Evolutionary conservation across 208 protist species (phyloP).

Genomic region (Wallacemonas sp.): DNA sequence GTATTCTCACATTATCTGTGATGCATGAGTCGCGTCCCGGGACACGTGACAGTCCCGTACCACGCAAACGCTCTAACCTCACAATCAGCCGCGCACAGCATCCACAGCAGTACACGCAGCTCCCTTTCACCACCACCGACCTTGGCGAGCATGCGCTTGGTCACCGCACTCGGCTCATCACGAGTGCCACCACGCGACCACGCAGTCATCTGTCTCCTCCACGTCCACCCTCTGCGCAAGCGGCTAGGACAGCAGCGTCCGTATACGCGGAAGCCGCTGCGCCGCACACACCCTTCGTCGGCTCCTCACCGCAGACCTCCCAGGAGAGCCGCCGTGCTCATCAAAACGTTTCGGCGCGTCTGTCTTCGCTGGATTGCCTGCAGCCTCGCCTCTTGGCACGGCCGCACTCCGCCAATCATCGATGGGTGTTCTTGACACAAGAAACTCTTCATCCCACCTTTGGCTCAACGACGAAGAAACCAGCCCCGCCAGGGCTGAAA

Average conservation of each 20-base stretch:
- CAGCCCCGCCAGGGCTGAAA: too few species aligned
- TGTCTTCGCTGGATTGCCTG: background rate
- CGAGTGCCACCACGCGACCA: background rate
- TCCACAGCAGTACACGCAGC: slow-evolving; percentile 19
- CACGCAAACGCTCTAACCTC: slow-evolving; percentile 14
- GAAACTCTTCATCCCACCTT: slow-evolving; percentile 5
- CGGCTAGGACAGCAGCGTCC: background rate
- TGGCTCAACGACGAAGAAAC: background rate
- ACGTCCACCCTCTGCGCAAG: background rate
- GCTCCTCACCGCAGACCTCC: too few species aligned
- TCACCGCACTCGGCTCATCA: slow-evolving; percentile 7
- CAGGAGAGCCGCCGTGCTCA: too few species aligned
- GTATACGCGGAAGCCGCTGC: background rate
- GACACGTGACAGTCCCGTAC: background rate
- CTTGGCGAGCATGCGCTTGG: background rate
- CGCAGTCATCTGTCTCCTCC: background rate
- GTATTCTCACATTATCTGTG: background rate
- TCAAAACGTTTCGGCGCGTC: too few species aligned
- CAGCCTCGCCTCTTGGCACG: background rate
- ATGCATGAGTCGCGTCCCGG: background rate
- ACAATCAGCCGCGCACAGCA: slow-evolving; percentile 20
- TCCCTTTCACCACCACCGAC: background rate
- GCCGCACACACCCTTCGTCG: too few species aligned
- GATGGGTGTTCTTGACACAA: slow-evolving; percentile 11
- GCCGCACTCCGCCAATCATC: slow-evolving; percentile 1